A percentile compares a stretch with the other conserved stretches of the same genome.
Conservation (phyloP, 352 stramenopile species). For the Globisporangium cylindrosporum region DNA sequence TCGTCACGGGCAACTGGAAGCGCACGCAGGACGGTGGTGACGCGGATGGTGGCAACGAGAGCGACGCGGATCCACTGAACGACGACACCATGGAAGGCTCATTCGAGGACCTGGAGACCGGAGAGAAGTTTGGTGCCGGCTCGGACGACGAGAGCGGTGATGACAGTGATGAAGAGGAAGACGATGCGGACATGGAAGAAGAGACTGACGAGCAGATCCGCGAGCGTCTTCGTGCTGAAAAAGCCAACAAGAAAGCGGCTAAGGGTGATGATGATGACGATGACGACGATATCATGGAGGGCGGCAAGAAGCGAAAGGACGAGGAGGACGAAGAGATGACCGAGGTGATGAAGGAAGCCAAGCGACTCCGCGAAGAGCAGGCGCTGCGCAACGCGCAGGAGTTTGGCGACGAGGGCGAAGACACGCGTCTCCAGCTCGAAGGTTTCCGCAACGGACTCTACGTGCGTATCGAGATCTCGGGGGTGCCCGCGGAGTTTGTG, state of each 20-base stretch:
- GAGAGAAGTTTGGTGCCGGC: constrained; percentile 61
- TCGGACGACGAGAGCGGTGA: constrained; percentile 26
- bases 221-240: constrained; percentile 85
- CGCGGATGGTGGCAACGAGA: constrained; percentile 20
- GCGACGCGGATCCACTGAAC: constrained; percentile 58
- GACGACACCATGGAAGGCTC: constrained; percentile 93
- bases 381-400: constrained; percentile 89
- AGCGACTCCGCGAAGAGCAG: constrained; percentile 79
- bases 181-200: constrained; percentile 31
- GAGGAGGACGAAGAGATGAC: constrained; percentile 86
- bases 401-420: constrained; percentile 94
- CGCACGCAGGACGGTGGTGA: constrained; percentile 43
- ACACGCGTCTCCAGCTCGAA: constrained; percentile 90
- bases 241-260: constrained; percentile 88
- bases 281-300: constrained; percentile 25
- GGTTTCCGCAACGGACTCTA: constrained; percentile 97
- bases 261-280: constrained; percentile 44
- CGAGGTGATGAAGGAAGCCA: constrained; percentile 83
- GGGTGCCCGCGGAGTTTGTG: constrained; percentile 95
- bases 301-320: constrained; percentile 33
- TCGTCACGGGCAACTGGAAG: constrained; percentile 97
- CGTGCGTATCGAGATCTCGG: constrained; percentile 95
- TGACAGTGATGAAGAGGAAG: constrained; percentile 25
- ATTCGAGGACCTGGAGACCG: constrained; percentile 98
- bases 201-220: constrained; percentile 83